Evolutionary conservation across 2,329 filamentous ascomycete species (phyloP).

Genomic region (Diaporthe citri): DNA sequence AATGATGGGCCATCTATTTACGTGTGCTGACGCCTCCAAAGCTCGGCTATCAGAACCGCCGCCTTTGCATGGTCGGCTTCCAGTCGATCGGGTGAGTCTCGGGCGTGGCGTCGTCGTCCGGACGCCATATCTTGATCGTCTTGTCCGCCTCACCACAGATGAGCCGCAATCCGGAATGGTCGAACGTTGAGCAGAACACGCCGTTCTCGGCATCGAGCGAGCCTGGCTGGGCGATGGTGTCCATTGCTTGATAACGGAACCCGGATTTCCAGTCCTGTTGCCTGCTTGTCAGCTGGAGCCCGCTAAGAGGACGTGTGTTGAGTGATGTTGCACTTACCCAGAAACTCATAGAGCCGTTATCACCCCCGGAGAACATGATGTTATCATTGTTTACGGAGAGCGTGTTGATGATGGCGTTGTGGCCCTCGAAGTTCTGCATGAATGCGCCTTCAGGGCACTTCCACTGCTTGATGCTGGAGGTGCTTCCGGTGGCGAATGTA

Average conservation of each 20-base stretch:
- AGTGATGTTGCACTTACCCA: slow-evolving; percentile 63
- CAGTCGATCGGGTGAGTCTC: slow-evolving; percentile 94
- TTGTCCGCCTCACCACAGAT: slow-evolving; percentile 98
- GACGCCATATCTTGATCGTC: slow-evolving; percentile 98
- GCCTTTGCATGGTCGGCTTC: slow-evolving; percentile 83
- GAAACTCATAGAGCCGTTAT: slow-evolving; percentile 97
- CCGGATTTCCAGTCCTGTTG: slow-evolving; percentile 90
- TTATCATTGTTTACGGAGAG: slow-evolving; percentile 94
- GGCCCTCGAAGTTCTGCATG: slow-evolving; percentile 99
- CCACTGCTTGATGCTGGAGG: slow-evolving; percentile 98
- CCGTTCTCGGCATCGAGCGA: slow-evolving; percentile 94
- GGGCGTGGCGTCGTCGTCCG: slow-evolving; percentile 89
- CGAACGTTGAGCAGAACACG: slow-evolving; percentile 94
- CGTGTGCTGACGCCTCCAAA: not conserved
- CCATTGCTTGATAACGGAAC: slow-evolving; percentile 88
- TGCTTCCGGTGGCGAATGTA: slow-evolving; percentile 93
- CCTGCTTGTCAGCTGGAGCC: not conserved
- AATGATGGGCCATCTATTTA: not conserved
- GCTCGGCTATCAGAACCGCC: slow-evolving; percentile 72
- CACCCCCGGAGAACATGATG: slow-evolving; percentile 92
- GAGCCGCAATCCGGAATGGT: slow-evolving; percentile 86
- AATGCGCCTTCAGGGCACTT: slow-evolving; percentile 98
- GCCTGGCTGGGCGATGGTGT: slow-evolving; percentile 93
- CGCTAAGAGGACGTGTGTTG: too few relatives aligned
- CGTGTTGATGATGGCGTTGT: slow-evolving; percentile 97